Evolutionary conservation across 1,139 yeast genomes (phyloP), one percentile per base, ranked within the genome.

Genomic region (Taphrina flavorubra): DNA sequence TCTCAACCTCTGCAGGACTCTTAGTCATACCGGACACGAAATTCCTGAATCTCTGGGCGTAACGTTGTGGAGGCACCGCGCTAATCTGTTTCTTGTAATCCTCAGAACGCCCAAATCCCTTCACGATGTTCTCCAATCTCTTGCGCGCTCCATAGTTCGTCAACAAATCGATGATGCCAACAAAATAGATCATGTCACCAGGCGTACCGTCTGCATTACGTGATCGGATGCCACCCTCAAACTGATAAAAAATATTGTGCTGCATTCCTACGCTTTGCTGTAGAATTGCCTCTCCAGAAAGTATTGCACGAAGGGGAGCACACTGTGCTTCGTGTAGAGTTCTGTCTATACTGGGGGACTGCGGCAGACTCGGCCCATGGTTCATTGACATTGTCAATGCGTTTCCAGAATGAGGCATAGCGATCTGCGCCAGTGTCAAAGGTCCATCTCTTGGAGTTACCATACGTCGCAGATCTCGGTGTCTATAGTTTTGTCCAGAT

Each of bases 141-240:
- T 95, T 95, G 74, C 86, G 79, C 36, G 88, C 78, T 0, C 92
- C 88, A 76, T 95, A 95, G 44, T 88, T 86, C 0, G 99, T 95
- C 72, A 95, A 81, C 78, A 97, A 92, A 77, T 95, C 99, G 74
- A 95, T 95, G 60, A 95, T 87, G 14, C 99, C 99, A 74, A 95
- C 80, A 76, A 92, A 95, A 78, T 95, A 95, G 14, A 95, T 86
- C 70, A 89, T 86, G 37, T 85, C 82, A 60, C 86, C 77, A 37
- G 92, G 91, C 64, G 84, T 82, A 74, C 90, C 84, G 64, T 83
- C 76, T 64, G 82, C 86, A 74, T 88, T 86, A 0, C 96, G 87
- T 1, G 96, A 88, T 68, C 89, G 81, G 58, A 90, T 86, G 7
- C 98, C 99, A 31, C 97, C 97, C 77, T 89, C 90, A 75, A 87